Base-by-base conservation (phyloP, 148 eudicot species). In the Chenopodium quinoa region DNA sequence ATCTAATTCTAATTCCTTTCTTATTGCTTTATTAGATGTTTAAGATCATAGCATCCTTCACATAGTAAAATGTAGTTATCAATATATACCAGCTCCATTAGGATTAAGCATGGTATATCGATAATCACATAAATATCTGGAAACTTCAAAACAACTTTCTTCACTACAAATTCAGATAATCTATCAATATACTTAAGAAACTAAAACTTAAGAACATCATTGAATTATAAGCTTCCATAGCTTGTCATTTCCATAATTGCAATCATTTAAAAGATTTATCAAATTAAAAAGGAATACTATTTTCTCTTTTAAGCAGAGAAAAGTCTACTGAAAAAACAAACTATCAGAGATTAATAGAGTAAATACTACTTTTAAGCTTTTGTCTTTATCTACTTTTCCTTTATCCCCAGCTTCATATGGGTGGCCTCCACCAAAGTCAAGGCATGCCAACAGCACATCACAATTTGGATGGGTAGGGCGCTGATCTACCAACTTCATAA, bases 381-480 rank as follows among this genome's bases (percentile, higher is more conserved):
- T 75, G 84, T 68, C 79, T 31, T 82, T 58, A 69, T 76, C 40
- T 58, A 65, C 54, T 62, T 82, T 76, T 46, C 54, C 54, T 54
- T 37, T 27, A 9, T 11, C 76, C 71, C 34, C 37, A 27, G 34
- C 22, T 74, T 66, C 25, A 64, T 72, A 10, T 60, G 71, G 29
- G 77, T 82, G 84, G 71, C 84, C 47, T 64, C 76, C 81, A 83
- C 66, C 73, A 73, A 73, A 78, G 78, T 72, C 65, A 73, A 83
- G 75, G 82, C 69, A 73, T 66, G 78, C 74, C 70, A 83, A 74
- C 67, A 72, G 54, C 81, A 83, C 44, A 78, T 65, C 78, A 73
- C 78, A 52, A 78, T 32, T 52, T 78, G 81, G 82, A 65, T 8
- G 40, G 50, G 70, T 31, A 63, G 17, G 71, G 69, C 54, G 14